phyloP scores from a whole-genome alignment of 345 rosid species.

The Salix arbutifolia region DNA sequence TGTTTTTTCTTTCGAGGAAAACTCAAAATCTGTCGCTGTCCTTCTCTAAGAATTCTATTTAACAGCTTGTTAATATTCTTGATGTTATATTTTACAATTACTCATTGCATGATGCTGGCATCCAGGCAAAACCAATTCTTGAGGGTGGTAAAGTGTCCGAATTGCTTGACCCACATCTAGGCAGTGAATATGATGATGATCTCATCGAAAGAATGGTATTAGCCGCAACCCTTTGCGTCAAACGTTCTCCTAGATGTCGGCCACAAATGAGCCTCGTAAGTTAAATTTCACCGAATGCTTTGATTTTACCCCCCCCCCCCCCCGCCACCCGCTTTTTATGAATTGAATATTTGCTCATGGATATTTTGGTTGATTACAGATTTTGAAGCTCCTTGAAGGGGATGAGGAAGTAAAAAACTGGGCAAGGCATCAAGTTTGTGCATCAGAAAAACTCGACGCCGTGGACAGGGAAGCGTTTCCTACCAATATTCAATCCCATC shows the following conservation, averaged over 20 bases:
- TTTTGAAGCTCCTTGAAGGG: constrained; percentile 76
- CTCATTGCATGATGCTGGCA: constrained; percentile 10
- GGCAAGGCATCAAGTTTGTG: constrained; percentile 56
- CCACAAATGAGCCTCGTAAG: constrained; percentile 75
- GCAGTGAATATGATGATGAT: constrained; percentile 30
- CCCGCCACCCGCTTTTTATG: neutral
- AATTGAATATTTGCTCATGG: neutral
- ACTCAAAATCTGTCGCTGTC: neutral
- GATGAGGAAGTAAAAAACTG: constrained; percentile 61
- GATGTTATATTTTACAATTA: neutral
- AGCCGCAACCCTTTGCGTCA: constrained; percentile 79
- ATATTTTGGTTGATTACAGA: constrained; percentile 33
- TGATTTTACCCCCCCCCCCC: neutral
- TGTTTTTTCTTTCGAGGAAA: neutral
- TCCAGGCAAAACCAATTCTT: constrained; percentile 80
- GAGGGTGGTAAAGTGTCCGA: constrained; percentile 56
- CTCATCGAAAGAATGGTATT: constrained; percentile 68
- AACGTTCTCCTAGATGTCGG: constrained; percentile 51
- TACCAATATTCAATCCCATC: constrained; percentile 64
- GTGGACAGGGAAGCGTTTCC: constrained; percentile 49
- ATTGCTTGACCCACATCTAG: constrained; percentile 68
- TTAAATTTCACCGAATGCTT: neutral
- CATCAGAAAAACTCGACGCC: constrained; percentile 45
- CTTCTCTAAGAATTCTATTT: neutral
- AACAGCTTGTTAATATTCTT: neutral